phyloP scores from a whole-genome alignment of 768 basidiomycete genomes.

The Steccherinum ochraceum region DNA sequence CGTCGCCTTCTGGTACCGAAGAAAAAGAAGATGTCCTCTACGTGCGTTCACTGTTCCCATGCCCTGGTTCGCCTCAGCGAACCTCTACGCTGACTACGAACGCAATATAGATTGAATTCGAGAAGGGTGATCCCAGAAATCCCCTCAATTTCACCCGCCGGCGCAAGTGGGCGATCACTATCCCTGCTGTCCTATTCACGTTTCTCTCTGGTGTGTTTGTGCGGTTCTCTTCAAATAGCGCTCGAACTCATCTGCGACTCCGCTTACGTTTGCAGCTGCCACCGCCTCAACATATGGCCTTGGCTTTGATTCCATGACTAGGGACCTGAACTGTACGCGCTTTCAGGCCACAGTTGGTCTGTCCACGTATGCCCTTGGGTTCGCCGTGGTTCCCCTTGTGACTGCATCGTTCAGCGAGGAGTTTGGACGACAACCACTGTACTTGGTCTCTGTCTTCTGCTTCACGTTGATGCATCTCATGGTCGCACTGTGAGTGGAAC shows the following conservation, averaged over 20 bases:
- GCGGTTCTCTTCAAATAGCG: no score
- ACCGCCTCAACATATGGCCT: slow-evolving; percentile 46
- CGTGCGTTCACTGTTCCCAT: slow-evolving; percentile 6
- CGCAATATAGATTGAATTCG: slow-evolving; percentile 27
- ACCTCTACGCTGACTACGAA: not conserved
- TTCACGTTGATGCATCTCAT: slow-evolving; percentile 47
- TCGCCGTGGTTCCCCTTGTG: slow-evolving; percentile 56
- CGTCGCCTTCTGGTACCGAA: slow-evolving; percentile 1
- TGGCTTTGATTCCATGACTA: slow-evolving; percentile 52
- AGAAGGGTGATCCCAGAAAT: slow-evolving; percentile 25
- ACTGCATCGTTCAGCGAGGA: slow-evolving; percentile 71
- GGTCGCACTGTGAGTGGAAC: slow-evolving; percentile 34
- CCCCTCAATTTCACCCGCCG: slow-evolving; percentile 25
- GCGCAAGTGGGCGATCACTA: slow-evolving; percentile 35
- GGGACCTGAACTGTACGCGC: slow-evolving; percentile 27
- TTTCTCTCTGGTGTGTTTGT: slow-evolving; percentile 36
- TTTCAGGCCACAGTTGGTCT: slow-evolving; percentile 28
- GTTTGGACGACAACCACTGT: slow-evolving; percentile 58
- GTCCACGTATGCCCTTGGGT: slow-evolving; percentile 52
- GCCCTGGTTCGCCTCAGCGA: not conserved
- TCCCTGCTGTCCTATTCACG: slow-evolving; percentile 42
- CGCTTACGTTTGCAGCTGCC: slow-evolving; percentile 33
- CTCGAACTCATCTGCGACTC: not conserved
- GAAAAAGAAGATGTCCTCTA: slow-evolving; percentile 16
- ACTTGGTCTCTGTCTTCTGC: slow-evolving; percentile 41